Percentiles rank a stretch among this genome's conserved stretches.
phyloP scores from a whole-genome alignment of 305 asterid species.

The Solanum hybrid region DNA sequence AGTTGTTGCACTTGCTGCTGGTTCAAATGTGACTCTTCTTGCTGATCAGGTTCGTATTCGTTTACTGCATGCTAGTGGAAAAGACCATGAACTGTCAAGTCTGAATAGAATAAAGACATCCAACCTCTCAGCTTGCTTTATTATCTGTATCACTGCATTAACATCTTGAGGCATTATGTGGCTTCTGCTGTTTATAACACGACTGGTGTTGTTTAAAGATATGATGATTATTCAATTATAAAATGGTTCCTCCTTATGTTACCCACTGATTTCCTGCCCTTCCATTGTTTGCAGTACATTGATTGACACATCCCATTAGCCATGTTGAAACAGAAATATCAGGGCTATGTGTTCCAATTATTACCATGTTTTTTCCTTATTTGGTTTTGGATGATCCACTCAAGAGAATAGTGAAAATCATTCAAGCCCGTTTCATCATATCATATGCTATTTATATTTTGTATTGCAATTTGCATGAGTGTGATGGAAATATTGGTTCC shows the following conservation, averaged over 20 bases:
- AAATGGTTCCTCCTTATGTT: neutral
- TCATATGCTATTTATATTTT: neutral
- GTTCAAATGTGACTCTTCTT: constrained; percentile 91
- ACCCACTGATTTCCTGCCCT: neutral
- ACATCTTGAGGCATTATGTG: neutral
- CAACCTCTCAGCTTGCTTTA: neutral
- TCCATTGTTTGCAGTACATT: neutral
- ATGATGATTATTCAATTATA: neutral
- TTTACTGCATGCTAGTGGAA: neutral
- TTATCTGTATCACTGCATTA: neutral
- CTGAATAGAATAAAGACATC: neutral
- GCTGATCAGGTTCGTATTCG: constrained; percentile 71
- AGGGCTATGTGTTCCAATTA: neutral
- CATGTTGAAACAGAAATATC: neutral
- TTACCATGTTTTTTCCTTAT: neutral
- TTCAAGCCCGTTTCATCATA: neutral
- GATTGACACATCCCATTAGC: neutral
- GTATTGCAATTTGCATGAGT: neutral
- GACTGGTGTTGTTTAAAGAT: neutral
- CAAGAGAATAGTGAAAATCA: neutral
- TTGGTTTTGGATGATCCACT: neutral
- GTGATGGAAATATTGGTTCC: neutral
- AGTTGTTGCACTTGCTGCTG: constrained; percentile 95
- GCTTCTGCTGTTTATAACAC: neutral
- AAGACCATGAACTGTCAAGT: neutral